phyloP scores from a whole-genome alignment of 805 yeast species.

The Cyberlindnera subsufficiens region DNA sequence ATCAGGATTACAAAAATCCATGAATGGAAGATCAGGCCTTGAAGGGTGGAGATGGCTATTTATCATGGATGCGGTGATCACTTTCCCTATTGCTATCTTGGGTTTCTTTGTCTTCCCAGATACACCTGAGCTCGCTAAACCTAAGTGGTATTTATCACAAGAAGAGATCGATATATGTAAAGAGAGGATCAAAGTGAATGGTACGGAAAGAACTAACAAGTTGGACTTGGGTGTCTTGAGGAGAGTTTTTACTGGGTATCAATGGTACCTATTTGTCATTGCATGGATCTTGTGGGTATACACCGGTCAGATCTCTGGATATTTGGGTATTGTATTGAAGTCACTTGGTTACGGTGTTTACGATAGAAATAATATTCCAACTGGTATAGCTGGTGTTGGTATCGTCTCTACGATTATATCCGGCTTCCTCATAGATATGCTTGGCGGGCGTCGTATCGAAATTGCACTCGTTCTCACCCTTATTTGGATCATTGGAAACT shows the following conservation, averaged over 20 bases:
- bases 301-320: slow-evolving; percentile 7
- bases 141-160: slow-evolving; percentile 11
- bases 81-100: slow-evolving; percentile 44
- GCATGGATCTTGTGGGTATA: slow-evolving; percentile 14
- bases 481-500: slow-evolving; percentile 12
- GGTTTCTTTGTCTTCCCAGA: slow-evolving; percentile 44
- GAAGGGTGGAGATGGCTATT: slow-evolving; percentile 28
- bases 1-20: slow-evolving; percentile 31
- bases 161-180: slow-evolving; percentile 15
- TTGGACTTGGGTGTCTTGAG: slow-evolving; percentile 11
- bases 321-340: slow-evolving; percentile 16
- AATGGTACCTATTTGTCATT: slow-evolving; percentile 16
- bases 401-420: slow-evolving; percentile 11
- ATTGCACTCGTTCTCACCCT: slow-evolving; percentile 4
- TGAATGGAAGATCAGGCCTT: slow-evolving; percentile 34
- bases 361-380: slow-evolving; percentile 20
- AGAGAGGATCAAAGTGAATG: slow-evolving; percentile 10
- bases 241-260: slow-evolving; percentile 16
- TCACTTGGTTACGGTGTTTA: slow-evolving; percentile 17
- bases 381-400: slow-evolving; percentile 15
- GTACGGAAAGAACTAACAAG: slow-evolving; percentile 12
- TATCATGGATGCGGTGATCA: slow-evolving; percentile 40
- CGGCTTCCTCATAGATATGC: slow-evolving; percentile 15
- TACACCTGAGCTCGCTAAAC: slow-evolving; percentile 21
- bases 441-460: slow-evolving; percentile 16